Conservation (phyloP, 192 early-diverging fungal genomes). For the Spinellus fusiger region DNA sequence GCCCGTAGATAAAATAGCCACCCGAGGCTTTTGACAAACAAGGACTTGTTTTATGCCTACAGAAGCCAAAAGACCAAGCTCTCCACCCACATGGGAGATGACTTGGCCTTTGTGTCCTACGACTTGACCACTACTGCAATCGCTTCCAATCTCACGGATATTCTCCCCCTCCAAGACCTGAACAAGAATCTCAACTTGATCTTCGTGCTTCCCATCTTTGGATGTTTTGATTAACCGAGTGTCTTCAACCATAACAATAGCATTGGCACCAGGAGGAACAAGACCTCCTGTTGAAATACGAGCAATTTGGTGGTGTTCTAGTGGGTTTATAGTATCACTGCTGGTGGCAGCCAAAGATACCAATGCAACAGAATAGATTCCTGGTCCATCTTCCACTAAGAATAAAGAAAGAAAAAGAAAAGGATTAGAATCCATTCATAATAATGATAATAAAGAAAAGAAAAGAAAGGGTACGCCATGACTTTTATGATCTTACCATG, state of each 20-base stretch:
- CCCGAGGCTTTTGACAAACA: slow-evolving; percentile 56
- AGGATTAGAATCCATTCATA: neutral
- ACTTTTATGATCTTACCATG: slow-evolving; percentile 40
- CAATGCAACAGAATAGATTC: slow-evolving; percentile 61
- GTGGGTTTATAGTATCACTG: neutral
- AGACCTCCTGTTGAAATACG: slow-evolving; percentile 86
- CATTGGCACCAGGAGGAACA: slow-evolving; percentile 74
- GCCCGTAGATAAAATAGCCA: slow-evolving; percentile 86
- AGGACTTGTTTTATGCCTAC: slow-evolving; percentile 60
- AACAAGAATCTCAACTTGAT: slow-evolving; percentile 18
- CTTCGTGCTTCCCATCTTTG: slow-evolving; percentile 53
- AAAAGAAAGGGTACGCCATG: neutral
- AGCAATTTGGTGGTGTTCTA: slow-evolving; percentile 59
- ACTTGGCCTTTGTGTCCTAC: slow-evolving; percentile 49
- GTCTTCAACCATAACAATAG: slow-evolving; percentile 97
- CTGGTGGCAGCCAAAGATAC: slow-evolving; percentile 44
- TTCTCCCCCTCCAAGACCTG: slow-evolving; percentile 45
- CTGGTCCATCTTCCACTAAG: slow-evolving; percentile 70
- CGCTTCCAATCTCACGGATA: slow-evolving; percentile 79
- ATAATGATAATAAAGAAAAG: neutral
- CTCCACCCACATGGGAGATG: slow-evolving; percentile 69
- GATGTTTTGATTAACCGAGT: slow-evolving; percentile 60
- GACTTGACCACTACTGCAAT: slow-evolving; percentile 55
- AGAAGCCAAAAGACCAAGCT: slow-evolving; percentile 77
- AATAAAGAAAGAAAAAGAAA: neutral